phyloP scores from a whole-genome alignment of 495 filamentous ascomycete species.

The Apiosordaria backusii region DNA sequence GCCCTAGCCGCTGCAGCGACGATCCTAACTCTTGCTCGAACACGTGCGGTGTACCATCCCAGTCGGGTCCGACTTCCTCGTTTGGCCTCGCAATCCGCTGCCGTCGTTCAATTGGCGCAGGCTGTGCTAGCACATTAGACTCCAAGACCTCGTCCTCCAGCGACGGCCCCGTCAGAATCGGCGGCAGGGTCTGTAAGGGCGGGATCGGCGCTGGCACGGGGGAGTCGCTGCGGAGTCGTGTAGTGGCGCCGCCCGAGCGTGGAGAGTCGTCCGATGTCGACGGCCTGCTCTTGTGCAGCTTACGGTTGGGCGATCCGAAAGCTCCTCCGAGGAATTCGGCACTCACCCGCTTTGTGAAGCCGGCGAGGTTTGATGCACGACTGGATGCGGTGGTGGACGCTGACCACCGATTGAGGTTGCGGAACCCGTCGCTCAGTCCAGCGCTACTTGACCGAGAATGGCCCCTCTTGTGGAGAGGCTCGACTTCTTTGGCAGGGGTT shows the following conservation, averaged over 20 bases:
- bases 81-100: conserved; percentile 11
- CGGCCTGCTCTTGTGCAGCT: conserved; percentile 29
- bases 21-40: conserved; percentile 20
- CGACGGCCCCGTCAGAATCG: conserved; percentile 39
- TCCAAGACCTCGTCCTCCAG: conserved; percentile 34
- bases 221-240: conserved; percentile 20
- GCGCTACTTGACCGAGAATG: conserved; percentile 45
- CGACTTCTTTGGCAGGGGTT: conserved; percentile 26
- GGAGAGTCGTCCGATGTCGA: conserved; percentile 30
- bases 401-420: conserved; percentile 80
- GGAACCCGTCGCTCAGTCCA: conserved; percentile 60
- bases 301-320: conserved; percentile 25
- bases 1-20: conserved; percentile 17
- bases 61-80: conserved; percentile 20
- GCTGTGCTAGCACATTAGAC: conserved; percentile 22
- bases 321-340: conserved; percentile 33
- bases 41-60: conserved; percentile 26
- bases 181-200: conserved; percentile 34
- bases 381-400: conserved; percentile 73
- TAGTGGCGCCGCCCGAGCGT: conserved; percentile 9
- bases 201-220: conserved; percentile 26
- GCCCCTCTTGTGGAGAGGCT: conserved; percentile 26
- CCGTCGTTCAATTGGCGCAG: conserved; percentile 15
- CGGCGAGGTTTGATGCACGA: conserved; percentile 54
- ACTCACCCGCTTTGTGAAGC: conserved; percentile 55